phyloP scores from a whole-genome alignment of 148 eudicot genomes.

The Fagopyrum tataricum region DNA sequence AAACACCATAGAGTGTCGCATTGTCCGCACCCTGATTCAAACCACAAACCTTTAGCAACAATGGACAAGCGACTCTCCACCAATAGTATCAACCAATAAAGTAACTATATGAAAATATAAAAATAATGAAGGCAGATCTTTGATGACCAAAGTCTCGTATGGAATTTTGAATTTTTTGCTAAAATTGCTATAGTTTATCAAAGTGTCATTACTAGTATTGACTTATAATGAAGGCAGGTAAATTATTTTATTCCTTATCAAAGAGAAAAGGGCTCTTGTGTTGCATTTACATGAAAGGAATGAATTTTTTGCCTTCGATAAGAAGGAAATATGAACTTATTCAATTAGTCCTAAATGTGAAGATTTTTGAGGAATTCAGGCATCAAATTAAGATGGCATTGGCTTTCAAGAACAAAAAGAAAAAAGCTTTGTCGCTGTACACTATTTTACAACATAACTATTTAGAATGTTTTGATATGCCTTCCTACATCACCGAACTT shows the following conservation, averaged over 20 bases:
- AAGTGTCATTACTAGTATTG: too few species aligned
- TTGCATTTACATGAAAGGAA: background rate
- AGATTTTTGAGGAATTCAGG: background rate
- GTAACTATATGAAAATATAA: background rate
- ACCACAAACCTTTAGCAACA: conserved; percentile 7
- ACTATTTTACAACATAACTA: background rate
- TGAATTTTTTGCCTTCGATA: background rate
- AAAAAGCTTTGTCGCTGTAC: background rate
- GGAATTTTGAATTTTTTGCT: background rate
- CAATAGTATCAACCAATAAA: background rate
- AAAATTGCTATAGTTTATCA: too few species aligned
- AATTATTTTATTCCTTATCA: background rate
- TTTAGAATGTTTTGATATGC: background rate
- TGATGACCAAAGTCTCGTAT: background rate
- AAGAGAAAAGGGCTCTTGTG: background rate
- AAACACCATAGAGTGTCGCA: conserved; percentile 90
- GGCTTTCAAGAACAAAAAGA: background rate
- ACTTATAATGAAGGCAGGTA: too few species aligned
- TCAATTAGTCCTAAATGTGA: background rate
- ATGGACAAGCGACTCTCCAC: background rate
- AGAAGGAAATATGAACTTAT: background rate
- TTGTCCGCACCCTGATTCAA: conserved; percentile 40
- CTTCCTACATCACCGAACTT: background rate
- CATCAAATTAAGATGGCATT: background rate
- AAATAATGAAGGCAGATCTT: background rate